Evolutionary conservation across 225 moss, liverwort and hornwort species (phyloP).

Genomic region (Anthoceros angustus): DNA sequence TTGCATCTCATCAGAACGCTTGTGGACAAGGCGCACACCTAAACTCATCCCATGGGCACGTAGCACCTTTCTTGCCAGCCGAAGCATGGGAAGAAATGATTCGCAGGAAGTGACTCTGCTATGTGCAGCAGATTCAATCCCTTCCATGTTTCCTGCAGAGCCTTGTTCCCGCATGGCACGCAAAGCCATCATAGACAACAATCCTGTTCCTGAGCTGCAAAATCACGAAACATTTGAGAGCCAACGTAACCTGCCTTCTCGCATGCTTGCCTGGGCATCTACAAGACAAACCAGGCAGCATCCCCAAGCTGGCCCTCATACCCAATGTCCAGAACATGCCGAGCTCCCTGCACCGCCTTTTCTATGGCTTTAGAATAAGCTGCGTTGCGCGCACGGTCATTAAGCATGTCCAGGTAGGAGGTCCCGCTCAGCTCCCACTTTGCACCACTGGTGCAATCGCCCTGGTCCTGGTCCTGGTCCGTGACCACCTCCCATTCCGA

Average conservation of each 20-base stretch:
- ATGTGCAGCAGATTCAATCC: neutral
- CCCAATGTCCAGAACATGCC: conserved; percentile 76
- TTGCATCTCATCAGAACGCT: conserved; percentile 93
- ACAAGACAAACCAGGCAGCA: neutral
- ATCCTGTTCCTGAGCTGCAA: conserved; percentile 69
- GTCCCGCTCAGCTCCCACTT: conserved; percentile 53
- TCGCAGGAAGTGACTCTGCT: conserved; percentile 66
- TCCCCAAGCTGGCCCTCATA: conserved; percentile 7
- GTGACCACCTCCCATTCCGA: conserved; percentile 68
- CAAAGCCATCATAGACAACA: conserved; percentile 88
- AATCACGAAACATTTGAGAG: neutral
- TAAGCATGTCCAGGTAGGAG: conserved; percentile 85
- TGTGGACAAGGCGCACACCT: conserved; percentile 64
- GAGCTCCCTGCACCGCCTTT: conserved; percentile 63
- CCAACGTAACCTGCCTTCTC: neutral
- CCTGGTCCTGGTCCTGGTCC: conserved; percentile 10
- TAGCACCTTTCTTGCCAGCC: conserved; percentile 56
- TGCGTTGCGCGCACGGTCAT: conserved; percentile 48
- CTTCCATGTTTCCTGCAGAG: conserved; percentile 5
- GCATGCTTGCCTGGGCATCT: neutral
- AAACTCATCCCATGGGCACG: conserved; percentile 37
- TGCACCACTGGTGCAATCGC: conserved; percentile 10
- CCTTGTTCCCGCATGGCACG: conserved; percentile 33
- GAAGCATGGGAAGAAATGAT: conserved; percentile 77
- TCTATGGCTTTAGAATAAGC: conserved; percentile 57